Conservation (phyloP, 495 filamentous ascomycete genomes). For the Aspergillus mulundensis region DNA sequence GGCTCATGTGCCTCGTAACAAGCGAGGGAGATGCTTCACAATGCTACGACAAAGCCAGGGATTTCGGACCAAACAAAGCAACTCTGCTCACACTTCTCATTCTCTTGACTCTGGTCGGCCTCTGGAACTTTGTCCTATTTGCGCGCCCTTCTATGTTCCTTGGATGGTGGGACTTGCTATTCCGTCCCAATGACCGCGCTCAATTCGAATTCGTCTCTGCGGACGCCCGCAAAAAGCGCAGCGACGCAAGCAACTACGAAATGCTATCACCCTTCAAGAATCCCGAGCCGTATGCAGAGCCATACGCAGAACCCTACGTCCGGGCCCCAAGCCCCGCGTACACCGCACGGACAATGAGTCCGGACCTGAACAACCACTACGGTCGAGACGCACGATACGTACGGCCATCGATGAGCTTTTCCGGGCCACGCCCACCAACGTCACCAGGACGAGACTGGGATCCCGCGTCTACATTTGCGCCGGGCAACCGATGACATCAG, state of each 20-base stretch:
- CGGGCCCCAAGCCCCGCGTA: slow-evolving; percentile 38
- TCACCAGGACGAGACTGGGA: slow-evolving; percentile 37
- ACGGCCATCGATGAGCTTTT: slow-evolving; percentile 57
- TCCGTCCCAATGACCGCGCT: slow-evolving; percentile 44
- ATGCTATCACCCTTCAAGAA: slow-evolving; percentile 56
- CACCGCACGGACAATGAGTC: slow-evolving; percentile 28
- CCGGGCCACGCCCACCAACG: slow-evolving; percentile 51
- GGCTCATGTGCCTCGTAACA: slow-evolving; percentile 66
- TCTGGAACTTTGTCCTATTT: slow-evolving; percentile 80
- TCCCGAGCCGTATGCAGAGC: slow-evolving; percentile 35
- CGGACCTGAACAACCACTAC: slow-evolving; percentile 34
- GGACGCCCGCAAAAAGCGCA: slow-evolving; percentile 65
- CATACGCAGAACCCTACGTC: slow-evolving; percentile 30
- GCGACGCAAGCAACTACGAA: slow-evolving; percentile 72
- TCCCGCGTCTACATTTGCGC: slow-evolving; percentile 37
- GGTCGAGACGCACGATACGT: slow-evolving; percentile 51
- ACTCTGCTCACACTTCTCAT: slow-evolving; percentile 78
- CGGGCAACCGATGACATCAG: slow-evolving; percentile 9
- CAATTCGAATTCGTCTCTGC: slow-evolving; percentile 76
- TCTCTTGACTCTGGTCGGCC: slow-evolving; percentile 75
- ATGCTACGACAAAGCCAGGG: slow-evolving; percentile 56
- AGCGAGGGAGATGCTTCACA: slow-evolving; percentile 57
- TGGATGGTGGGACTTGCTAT: slow-evolving; percentile 74
- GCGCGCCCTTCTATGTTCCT: slow-evolving; percentile 75
- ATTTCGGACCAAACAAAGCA: slow-evolving; percentile 57